Evolutionary conservation across 192 early-diverging fungal species (phyloP), one percentile per base, ranked within the genome.

Genomic region (Entrophospora sp.): DNA sequence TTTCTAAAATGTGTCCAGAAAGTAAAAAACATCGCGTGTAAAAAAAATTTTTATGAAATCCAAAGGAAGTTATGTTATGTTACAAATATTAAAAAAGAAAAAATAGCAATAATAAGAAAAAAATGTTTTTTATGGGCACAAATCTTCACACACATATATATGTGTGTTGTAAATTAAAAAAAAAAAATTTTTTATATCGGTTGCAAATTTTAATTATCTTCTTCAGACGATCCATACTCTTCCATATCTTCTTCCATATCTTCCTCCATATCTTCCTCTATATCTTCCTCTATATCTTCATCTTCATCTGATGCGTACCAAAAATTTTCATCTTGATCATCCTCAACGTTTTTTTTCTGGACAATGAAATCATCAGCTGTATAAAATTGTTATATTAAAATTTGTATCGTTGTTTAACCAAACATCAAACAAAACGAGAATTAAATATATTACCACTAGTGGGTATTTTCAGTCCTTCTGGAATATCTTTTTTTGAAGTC

Each of bases 401-500:
- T n/a, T n/a, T n/a, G n/a, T n/a, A n/a, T n/a, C n/a, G n/a, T n/a
- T n/a, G n/a, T n/a, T n/a, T n/a, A n/a, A n/a, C n/a, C n/a, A n/a
- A n/a, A n/a, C n/a, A n/a, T n/a, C n/a, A 31, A 14, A 35, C 8
- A 25, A 30, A 69, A 43, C 20, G 37, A 43, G 3, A 36, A 35
- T 68, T 72, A 64, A 74, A 74, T 45, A 64, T 65, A 37, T 70
- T 57, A 68, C 76, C 72, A 22, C 68, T 64, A 18, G 65, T 64
- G 5, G 77, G 77, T 75, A 79, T 79, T 51, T 72, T 68, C 40
- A 79, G 74, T 7, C 77, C 77, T 53, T 36, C 53, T n/a, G 77
- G 77, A 37, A 79, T 77, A 58, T 79, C 70, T 57, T 72, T 69
- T 44, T 79, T 79, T 14, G 72, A 74, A 22, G 67, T 58, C 46